These are phyloP conservation scores for Lentinula lateritia DNA, from an alignment of 768 basidiomycete genomes.

Conservation along the genomic window DNA sequence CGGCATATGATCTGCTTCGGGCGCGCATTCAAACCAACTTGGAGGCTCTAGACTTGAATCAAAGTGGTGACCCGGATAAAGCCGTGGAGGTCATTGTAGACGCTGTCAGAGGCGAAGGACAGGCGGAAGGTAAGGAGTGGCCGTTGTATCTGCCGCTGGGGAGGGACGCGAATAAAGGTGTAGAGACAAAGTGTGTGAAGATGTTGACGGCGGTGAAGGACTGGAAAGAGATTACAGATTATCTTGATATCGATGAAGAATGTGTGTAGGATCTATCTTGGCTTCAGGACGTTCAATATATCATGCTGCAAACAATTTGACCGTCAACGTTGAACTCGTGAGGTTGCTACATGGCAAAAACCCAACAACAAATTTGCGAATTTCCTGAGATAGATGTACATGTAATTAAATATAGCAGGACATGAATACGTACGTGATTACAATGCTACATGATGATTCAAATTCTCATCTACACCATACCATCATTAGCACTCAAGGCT, in stretches of 20 bases:
- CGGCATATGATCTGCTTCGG: background rate
- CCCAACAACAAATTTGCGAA: no score
- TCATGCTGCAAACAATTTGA: no score
- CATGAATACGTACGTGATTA: no score
- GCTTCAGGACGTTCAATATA: no score
- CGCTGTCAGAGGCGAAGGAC: slow-evolving; percentile 27
- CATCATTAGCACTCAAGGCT: background rate
- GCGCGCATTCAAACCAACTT: slow-evolving; percentile 1
- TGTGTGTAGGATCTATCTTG: no score
- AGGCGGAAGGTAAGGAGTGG: slow-evolving; percentile 7
- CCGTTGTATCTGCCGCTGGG: background rate
- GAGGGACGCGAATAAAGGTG: background rate
- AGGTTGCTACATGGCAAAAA: no score
- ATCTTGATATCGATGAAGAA: no score
- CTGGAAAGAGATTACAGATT: background rate
- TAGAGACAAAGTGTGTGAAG: background rate
- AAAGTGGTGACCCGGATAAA: slow-evolving; percentile 23
- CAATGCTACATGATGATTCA: no score
- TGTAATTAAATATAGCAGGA: no score
- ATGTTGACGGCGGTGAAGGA: background rate
- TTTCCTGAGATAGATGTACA: no score
- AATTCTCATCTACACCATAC: background rate
- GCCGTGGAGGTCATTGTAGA: slow-evolving; percentile 26
- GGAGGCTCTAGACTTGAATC: slow-evolving; percentile 9
- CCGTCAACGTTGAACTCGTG: no score